Conservation (phyloP, 2,329 filamentous ascomycete genomes). For the Trichoderma asperellum region DNA sequence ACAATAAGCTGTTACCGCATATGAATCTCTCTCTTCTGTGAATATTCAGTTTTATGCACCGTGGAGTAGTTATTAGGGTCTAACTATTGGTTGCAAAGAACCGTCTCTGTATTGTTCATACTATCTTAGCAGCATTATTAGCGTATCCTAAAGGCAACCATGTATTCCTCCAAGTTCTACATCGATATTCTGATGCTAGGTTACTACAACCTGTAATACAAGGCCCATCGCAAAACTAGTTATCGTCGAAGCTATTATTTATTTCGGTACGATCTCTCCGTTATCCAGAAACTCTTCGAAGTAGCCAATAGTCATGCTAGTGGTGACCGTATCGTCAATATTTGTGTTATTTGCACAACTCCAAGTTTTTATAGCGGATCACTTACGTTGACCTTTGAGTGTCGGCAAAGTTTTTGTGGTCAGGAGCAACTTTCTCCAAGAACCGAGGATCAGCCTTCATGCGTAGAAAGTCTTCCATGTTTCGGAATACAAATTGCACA, state of each 20-base stretch:
- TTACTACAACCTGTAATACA: background rate
- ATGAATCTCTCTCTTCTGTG: background rate
- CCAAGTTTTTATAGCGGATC: background rate
- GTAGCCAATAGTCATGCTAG: constrained; percentile 27
- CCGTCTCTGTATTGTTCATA: background rate
- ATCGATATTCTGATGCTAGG: background rate
- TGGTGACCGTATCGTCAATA: background rate
- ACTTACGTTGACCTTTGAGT: constrained; percentile 26
- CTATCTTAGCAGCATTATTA: background rate
- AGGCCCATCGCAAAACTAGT: background rate
- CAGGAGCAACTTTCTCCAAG: constrained; percentile 23
- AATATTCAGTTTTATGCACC: background rate
- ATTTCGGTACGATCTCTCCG: constrained; percentile 21
- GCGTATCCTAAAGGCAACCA: background rate
- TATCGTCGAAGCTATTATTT: background rate
- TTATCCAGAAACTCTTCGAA: constrained; percentile 28
- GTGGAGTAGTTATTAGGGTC: background rate
- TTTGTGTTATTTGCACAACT: background rate
- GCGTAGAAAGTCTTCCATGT: constrained; percentile 23
- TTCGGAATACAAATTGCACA: constrained; percentile 26
- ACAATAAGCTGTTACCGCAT: background rate
- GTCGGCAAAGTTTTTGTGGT: constrained; percentile 29
- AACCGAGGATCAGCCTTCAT: constrained; percentile 29
- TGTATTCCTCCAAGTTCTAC: background rate
- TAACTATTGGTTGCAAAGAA: background rate